Evolutionary conservation across 2,329 filamentous ascomycete genomes (phyloP).

Genomic region (Colletotrichum liaoningense): DNA sequence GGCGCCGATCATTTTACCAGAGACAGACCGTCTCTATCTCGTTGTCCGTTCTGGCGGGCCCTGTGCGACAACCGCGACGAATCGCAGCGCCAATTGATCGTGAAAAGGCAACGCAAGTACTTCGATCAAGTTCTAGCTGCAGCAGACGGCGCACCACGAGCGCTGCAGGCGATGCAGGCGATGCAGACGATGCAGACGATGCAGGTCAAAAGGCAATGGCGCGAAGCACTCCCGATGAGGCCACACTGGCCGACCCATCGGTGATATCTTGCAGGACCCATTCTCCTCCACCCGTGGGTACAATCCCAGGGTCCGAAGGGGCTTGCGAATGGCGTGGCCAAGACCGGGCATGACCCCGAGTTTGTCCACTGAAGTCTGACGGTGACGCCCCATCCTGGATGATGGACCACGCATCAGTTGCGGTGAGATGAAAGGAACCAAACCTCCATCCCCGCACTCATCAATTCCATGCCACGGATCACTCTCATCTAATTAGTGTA

Average conservation of each 20-base stretch:
- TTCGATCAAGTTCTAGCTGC: slow-evolving; percentile 27
- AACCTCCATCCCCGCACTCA: slow-evolving; percentile 14
- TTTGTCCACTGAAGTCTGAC: slow-evolving; percentile 1
- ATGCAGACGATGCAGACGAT: slow-evolving; percentile 23
- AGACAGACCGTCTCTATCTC: slow-evolving; percentile 17
- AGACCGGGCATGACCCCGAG: slow-evolving; percentile 18
- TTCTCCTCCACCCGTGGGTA: slow-evolving; percentile 19
- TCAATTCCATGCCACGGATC: not conserved
- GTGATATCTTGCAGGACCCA: slow-evolving; percentile 28
- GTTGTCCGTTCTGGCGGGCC: slow-evolving; percentile 16
- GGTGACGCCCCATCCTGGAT: slow-evolving; percentile 20
- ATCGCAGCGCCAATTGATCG: not conserved
- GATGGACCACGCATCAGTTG: slow-evolving; percentile 30
- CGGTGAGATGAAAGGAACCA: slow-evolving; percentile 31
- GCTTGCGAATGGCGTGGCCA: slow-evolving; percentile 26
- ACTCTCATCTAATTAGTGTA: not conserved
- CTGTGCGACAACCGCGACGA: slow-evolving; percentile 11
- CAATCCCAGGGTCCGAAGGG: slow-evolving; percentile 11
- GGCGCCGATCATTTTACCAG: slow-evolving; percentile 13
- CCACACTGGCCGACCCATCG: slow-evolving; percentile 20
- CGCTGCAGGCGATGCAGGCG: slow-evolving; percentile 21
- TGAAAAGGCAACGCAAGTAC: not conserved
- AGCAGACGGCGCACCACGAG: slow-evolving; percentile 7
- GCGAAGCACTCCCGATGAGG: slow-evolving; percentile 20
- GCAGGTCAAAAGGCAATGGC: slow-evolving; percentile 8